Conservation (phyloP, 164 flowering plant species). For the Macadamia integrifolia region DNA sequence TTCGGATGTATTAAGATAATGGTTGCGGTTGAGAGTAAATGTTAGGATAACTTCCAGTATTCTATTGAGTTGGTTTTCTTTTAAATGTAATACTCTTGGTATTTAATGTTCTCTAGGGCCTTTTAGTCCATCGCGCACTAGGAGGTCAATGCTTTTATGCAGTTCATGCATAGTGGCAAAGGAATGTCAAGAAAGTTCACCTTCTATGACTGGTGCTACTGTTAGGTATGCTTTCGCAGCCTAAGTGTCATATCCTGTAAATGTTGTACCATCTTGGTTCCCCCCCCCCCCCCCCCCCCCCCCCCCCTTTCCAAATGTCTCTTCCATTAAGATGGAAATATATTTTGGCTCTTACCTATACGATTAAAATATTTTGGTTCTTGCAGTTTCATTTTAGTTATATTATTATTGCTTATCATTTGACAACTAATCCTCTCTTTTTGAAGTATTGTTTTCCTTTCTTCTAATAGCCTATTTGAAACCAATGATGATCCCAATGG, state of each 20-base stretch:
- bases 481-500: neutral
- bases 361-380: neutral
- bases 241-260: neutral
- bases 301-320: neutral
- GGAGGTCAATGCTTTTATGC: constrained; percentile 24
- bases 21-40: too few relatives aligned
- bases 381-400: too few relatives aligned
- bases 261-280: neutral
- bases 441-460: too few relatives aligned
- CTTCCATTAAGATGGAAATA: neutral
- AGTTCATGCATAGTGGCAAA: constrained; percentile 26
- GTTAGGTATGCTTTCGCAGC: constrained; percentile 19
- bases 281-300: too few relatives aligned
- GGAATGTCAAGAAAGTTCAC: constrained; percentile 16
- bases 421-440: neutral
- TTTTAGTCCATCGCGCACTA: constrained; percentile 17
- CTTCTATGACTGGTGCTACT: constrained; percentile 1
- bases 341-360: too few relatives aligned
- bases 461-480: neutral
- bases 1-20: neutral
- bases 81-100: neutral
- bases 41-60: too few relatives aligned
- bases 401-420: neutral
- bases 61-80: too few relatives aligned
- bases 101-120: constrained; percentile 22